Evolutionary conservation across 1,284 basidiomycete species (phyloP).

Genomic region (Acaromyces ingoldii): DNA sequence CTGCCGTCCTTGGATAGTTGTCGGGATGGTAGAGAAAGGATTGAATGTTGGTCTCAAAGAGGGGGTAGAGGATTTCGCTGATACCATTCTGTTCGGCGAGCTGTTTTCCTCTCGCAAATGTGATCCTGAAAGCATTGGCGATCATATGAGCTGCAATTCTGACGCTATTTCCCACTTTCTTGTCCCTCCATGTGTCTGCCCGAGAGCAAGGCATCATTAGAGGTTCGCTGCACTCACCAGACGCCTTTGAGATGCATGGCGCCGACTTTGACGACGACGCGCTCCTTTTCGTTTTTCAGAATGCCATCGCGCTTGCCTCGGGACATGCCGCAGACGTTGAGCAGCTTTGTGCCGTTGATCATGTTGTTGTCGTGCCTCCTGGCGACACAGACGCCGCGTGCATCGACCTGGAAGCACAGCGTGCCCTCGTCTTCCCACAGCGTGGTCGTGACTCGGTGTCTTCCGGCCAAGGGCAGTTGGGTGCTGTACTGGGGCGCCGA

Average conservation of each 20-base stretch:
- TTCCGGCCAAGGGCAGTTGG: constrained; percentile 42
- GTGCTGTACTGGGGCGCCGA: constrained; percentile 43
- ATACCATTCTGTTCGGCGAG: constrained; percentile 50
- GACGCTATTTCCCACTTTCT: no score
- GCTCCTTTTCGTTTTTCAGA: constrained; percentile 50
- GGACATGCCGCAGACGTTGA: constrained; percentile 51
- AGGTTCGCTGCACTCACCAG: constrained; percentile 28
- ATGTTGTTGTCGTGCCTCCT: constrained; percentile 50
- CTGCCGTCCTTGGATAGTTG: constrained; percentile 48
- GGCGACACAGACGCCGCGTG: constrained; percentile 49
- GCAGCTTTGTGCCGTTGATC: constrained; percentile 51
- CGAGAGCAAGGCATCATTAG: neutral
- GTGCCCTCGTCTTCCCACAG: constrained; percentile 51
- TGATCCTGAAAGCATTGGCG: constrained; percentile 19
- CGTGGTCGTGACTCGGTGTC: constrained; percentile 49
- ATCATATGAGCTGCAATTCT: neutral
- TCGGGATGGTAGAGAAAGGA: constrained; percentile 51
- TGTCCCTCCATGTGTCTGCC: no score
- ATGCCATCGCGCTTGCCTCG: constrained; percentile 51
- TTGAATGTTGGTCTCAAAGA: constrained; percentile 51
- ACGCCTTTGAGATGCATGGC: constrained; percentile 52
- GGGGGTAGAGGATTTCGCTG: constrained; percentile 46
- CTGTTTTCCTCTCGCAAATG: constrained; percentile 47
- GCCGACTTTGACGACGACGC: constrained; percentile 51
- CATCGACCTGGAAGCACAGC: constrained; percentile 51